phyloP scores from a whole-genome alignment of 1,139 yeast genomes.

The Scheffersomyces titani region DNA sequence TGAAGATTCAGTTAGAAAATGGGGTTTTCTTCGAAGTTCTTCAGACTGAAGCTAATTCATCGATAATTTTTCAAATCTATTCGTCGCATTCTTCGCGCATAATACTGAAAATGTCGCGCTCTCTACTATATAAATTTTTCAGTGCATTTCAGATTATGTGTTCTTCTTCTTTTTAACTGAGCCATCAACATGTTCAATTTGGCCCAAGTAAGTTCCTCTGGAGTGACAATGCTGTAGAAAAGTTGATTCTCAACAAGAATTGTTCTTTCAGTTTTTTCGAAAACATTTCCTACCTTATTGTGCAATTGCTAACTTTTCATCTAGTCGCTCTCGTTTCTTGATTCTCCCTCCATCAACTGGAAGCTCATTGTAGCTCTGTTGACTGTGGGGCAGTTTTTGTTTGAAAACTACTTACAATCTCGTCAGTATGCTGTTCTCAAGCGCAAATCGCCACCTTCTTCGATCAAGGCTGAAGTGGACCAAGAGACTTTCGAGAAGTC shows the following conservation, averaged over 20 bases:
- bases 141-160: not conserved
- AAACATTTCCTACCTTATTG: not conserved
- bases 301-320: constrained; percentile 8
- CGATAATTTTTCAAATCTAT: not conserved
- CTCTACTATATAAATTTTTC: not conserved
- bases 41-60: too few relatives aligned
- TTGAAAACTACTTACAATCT: constrained; percentile 70
- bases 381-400: constrained; percentile 71
- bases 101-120: not conserved
- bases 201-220: constrained; percentile 18
- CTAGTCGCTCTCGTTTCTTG: constrained; percentile 40
- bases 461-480: constrained; percentile 64
- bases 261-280: not conserved
- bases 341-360: constrained; percentile 73
- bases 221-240: not conserved
- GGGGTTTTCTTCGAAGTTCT: not conserved
- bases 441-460: constrained; percentile 57
- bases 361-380: constrained; percentile 72
- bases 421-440: constrained; percentile 76
- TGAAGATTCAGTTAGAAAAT: not conserved
- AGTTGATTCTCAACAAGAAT: not conserved
- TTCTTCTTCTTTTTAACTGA: not conserved
- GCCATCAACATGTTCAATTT: constrained; percentile 16
- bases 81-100: not conserved
- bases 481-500: constrained; percentile 76